Evolutionary conservation across 441 rosid species (phyloP), one percentile per base, ranked within the genome.

Genomic region (Theobroma grandiflorum): DNA sequence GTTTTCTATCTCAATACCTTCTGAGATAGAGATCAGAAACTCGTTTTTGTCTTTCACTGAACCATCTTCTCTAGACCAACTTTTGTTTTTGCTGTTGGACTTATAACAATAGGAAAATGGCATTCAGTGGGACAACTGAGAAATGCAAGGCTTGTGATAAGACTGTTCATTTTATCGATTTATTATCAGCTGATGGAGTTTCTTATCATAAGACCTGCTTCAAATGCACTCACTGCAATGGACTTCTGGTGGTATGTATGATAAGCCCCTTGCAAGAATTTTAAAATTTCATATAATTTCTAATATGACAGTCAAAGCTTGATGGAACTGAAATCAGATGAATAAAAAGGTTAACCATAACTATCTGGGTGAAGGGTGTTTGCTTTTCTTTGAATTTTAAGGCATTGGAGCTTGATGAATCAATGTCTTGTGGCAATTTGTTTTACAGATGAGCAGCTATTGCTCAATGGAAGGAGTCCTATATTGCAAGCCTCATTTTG

Each of bases 191-290:
- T 47, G 93, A 90, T 83, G 93, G 91, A 35, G 70, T 83, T 72
- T 64, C 86, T 50, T 91, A 88, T 74, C 95, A 91, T 75, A 90
- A 87, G 84, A 90, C 83, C 9, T 91, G 95, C 85, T 91, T 91
- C 89, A 88, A 83, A 80, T 88, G 93, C 91, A 88, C 80, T 40
- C 92, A 90, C 18, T 90, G 95, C 91, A 86, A 87, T 80, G 93
- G 95, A 26, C 82, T 77, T 50, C 88, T 91, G 71, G 90, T 80
- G 86, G 93, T 91, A 82, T 8, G 42, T 37, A 9, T 3, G 22
- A 12, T 72, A 40, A 3, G 42, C 6, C 8, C 59, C 18, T 22
- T 22, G 37, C 37, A 59, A 72, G 43, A 31, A 52, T 50, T 18
- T 72, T 18, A 35, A n/a, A 33, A 8, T 49, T 33, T 50, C 22